Percentiles rank a stretch among this genome's conserved stretches.
Conservation (phyloP, 75 land plant species). For the Picea sitchensis region DNA sequence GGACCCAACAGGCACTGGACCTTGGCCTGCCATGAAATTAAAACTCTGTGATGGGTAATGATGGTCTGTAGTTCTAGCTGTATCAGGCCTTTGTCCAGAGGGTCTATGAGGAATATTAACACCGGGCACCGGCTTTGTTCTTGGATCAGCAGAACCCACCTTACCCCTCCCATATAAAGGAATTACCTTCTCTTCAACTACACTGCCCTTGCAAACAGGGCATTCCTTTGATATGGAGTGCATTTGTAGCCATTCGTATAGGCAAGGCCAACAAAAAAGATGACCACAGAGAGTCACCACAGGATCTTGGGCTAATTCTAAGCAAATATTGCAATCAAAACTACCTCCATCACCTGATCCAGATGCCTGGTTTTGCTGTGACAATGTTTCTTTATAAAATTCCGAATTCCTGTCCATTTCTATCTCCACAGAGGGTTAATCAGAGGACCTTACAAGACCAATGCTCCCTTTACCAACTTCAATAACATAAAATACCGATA, state of each 20-base stretch:
- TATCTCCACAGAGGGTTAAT: no score
- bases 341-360: conserved; percentile 14
- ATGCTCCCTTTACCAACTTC: no score
- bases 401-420: no score
- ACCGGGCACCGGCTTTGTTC: neutral
- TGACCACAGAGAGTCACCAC: conserved; percentile 93
- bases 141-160: conserved; percentile 13
- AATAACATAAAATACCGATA: no score
- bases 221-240: conserved; percentile 52
- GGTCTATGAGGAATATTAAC: conserved; percentile 15
- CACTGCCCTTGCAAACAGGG: conserved; percentile 82
- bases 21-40: conserved; percentile 28
- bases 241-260: conserved; percentile 68
- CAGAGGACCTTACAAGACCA: no score
- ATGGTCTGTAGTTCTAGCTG: neutral
- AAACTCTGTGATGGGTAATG: conserved; percentile 9
- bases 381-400: neutral
- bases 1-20: conserved; percentile 24
- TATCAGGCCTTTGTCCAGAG: conserved; percentile 18
- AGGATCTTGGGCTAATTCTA: conserved; percentile 75
- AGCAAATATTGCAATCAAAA: conserved; percentile 90
- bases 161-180: conserved; percentile 85
- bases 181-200: conserved; percentile 56
- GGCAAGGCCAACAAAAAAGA: conserved; percentile 95
- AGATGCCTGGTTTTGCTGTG: conserved; percentile 1